Percentiles rank a stretch among this genome's conserved stretches.
These are phyloP conservation scores for Fusarium subglutinans DNA, from an alignment of 2,329 filamentous ascomycete species.

Conservation along the genomic window DNA sequence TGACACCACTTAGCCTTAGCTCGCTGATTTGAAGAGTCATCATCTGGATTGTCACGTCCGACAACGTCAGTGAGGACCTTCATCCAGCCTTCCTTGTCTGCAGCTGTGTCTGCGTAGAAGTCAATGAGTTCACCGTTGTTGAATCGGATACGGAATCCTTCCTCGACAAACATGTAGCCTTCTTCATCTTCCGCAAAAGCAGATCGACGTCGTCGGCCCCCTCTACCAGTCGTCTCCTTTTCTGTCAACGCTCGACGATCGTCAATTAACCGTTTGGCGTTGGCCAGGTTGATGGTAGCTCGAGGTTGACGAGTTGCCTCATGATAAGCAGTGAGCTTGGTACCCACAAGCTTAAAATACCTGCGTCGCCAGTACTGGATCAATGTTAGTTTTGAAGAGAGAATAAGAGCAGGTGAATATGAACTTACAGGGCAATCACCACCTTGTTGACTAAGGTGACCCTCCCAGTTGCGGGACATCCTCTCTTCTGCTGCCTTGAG, in stretches of 20 bases:
- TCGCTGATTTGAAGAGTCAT: constrained; percentile 53
- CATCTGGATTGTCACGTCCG: constrained; percentile 63
- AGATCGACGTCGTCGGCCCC: constrained; percentile 85
- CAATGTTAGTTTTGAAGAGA: constrained; percentile 49
- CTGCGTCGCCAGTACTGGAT: constrained; percentile 93
- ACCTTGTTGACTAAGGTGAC: constrained; percentile 92
- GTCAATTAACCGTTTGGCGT: constrained; percentile 92
- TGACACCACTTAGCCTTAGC: constrained; percentile 72
- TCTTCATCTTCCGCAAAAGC: constrained; percentile 98
- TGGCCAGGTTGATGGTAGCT: constrained; percentile 94
- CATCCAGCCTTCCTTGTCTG: constrained; percentile 96
- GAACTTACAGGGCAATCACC: constrained; percentile 92
- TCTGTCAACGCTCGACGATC: constrained; percentile 86
- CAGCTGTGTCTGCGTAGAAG: constrained; percentile 91
- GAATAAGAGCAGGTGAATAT: no score
- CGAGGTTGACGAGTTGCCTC: constrained; percentile 95
- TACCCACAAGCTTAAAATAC: constrained; percentile 93
- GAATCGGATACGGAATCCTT: constrained; percentile 98
- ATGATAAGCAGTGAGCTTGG: constrained; percentile 94
- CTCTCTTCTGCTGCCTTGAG: constrained; percentile 89
- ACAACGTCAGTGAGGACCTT: constrained; percentile 79
- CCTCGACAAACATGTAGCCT: constrained; percentile 99
- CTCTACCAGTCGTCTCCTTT: constrained; percentile 80
- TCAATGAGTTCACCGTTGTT: constrained; percentile 98
- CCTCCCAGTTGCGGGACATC: constrained; percentile 82